A percentile compares a stretch with the other conserved stretches of the same genome.
Conservation (phyloP, 164 flowering plant genomes). For the Stephania yunnanensis region DNA sequence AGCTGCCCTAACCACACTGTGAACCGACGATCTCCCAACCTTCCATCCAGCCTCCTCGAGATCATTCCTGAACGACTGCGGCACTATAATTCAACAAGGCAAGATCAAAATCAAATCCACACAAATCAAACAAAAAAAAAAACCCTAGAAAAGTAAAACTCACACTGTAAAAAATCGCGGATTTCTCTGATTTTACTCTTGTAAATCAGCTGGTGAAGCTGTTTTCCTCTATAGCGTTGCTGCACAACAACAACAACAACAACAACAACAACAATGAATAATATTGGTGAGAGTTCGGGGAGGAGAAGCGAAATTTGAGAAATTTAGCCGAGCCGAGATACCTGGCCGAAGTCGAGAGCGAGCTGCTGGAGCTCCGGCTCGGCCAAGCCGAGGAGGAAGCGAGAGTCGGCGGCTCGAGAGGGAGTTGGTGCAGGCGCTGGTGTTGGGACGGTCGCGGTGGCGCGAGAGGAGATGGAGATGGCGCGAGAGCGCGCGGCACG, state of each 20-base stretch:
- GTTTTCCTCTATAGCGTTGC: slow-evolving; percentile 91
- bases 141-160: slow-evolving; percentile 17
- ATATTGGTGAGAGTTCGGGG: background rate
- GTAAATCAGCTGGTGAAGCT: slow-evolving; percentile 76
- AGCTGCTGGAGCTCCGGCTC: slow-evolving; percentile 80
- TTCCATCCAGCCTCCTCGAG: slow-evolving; percentile 87
- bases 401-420: slow-evolving; percentile 34
- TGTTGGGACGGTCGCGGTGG: slow-evolving; percentile 5
- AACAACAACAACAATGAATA: background rate
- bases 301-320: background rate
- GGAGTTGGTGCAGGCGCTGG: slow-evolving; percentile 19
- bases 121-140: background rate
- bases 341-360: slow-evolving; percentile 79
- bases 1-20: slow-evolving; percentile 62
- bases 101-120: background rate
- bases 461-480: slow-evolving; percentile 14
- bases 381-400: slow-evolving; percentile 86
- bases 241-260: slow-evolving; percentile 10
- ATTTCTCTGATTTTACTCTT: slow-evolving; percentile 73
- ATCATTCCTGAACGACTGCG: slow-evolving; percentile 72
- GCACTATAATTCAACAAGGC: slow-evolving; percentile 44
- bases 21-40: slow-evolving; percentile 80
- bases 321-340: slow-evolving; percentile 6
- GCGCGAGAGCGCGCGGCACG: slow-evolving; percentile 44
- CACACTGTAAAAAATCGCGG: slow-evolving; percentile 70